Evolutionary conservation across 2,329 filamentous ascomycete genomes (phyloP).

Genomic region (Keithomyces neogunnii): DNA sequence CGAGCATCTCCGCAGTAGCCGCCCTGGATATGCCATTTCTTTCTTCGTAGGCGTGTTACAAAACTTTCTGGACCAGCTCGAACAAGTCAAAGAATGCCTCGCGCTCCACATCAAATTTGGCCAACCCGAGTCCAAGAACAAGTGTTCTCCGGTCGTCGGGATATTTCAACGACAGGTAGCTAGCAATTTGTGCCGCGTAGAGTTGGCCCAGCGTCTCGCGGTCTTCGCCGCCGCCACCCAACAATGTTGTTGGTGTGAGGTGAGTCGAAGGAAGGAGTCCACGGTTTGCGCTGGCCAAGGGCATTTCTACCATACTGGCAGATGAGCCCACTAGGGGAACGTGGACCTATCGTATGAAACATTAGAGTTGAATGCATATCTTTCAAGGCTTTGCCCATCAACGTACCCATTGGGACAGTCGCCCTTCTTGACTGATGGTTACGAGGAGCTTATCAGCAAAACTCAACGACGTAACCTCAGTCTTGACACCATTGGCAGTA

Average conservation of each 20-base stretch:
- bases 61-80: conserved; percentile 51
- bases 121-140: conserved; percentile 53
- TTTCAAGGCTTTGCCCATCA: no score
- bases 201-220: conserved; percentile 81
- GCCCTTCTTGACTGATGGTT: conserved; percentile 78
- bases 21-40: not conserved
- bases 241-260: conserved; percentile 75
- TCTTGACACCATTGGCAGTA: conserved; percentile 57
- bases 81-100: conserved; percentile 57
- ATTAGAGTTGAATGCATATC: conserved; percentile 1
- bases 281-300: conserved; percentile 35
- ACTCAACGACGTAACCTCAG: conserved; percentile 61
- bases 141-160: conserved; percentile 54
- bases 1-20: not conserved
- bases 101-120: conserved; percentile 38
- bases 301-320: conserved; percentile 54
- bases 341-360: conserved; percentile 49
- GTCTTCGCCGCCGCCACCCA: conserved; percentile 73
- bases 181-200: conserved; percentile 83
- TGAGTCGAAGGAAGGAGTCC: conserved; percentile 67
- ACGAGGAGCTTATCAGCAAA: conserved; percentile 90
- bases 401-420: conserved; percentile 83
- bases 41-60: conserved; percentile 23
- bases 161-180: conserved; percentile 62
- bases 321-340: conserved; percentile 66